Evolutionary conservation across 2,329 filamentous ascomycete species (phyloP), one percentile per base, ranked within the genome.

Genomic region (Fusarium lyarnte): DNA sequence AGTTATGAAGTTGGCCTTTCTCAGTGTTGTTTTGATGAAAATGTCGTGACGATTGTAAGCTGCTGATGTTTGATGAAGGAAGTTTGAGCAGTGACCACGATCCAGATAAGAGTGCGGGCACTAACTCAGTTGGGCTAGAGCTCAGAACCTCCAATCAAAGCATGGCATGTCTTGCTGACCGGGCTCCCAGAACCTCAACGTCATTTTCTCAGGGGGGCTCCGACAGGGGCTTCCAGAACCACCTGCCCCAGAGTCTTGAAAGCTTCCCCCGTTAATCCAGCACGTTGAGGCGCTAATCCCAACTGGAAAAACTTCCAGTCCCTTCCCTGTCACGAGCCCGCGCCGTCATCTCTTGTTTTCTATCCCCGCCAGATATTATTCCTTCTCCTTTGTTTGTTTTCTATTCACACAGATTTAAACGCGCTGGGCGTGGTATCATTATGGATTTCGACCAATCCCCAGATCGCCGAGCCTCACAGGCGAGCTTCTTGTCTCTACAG

Each of bases 401-500:
- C 17, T 25, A 33, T 29, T 46, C 21, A 33, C 42, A 62, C 29
- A 63, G 29, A 38, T 42, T 36, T 7, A 23, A 58, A 38, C 59
- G 42, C 62, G 61, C 49, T 58, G 55, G 71, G 29, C 53, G 57
- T 68, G 74, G 61, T 67, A 58, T 21, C 66, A 55, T 57, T 42
- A 79, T 79, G 77, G 77, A 77, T 39, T 42, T 62, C 62, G 72
- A 75, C 49, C 72, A 69, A 58, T 69, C 66, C 27, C 63, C 66
- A 25, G 66, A 71, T 45, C 69, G 74, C 58, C 76, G 73, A 61
- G 66, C 66, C 61, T 79, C 78, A 16, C 71, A 72, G 60, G 76
- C 77, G 29, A 74, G 81, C 41, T 82, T 91, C 58, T 83, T 90
- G 64, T 92, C 92, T 45, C 87, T 97, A 64, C 87, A 92, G 57